Base-by-base conservation (phyloP, 1,139 yeast species). In the Suhomyces bribrorum region DNA sequence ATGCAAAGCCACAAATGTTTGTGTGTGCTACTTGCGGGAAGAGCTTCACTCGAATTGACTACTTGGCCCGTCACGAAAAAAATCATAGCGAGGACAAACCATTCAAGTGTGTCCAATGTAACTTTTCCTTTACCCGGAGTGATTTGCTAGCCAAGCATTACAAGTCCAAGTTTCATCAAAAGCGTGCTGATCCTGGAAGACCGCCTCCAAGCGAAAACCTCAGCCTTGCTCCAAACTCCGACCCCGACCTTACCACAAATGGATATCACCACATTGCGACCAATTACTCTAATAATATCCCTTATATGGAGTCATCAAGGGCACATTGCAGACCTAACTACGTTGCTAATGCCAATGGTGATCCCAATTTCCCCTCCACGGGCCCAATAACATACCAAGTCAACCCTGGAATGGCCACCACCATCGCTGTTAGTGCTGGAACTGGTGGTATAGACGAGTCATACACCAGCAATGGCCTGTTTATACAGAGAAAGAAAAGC, bases 1-100 rank as follows among this genome's bases (percentile, higher is more conserved):
- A 17, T 9, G 14, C 29, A 8, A 14, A 14, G 11, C 8, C 29
- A 14, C 29, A 13, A 8, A 7, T 28, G 9, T 28, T 16, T 28
- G 31, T 28, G 3, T 28, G 31, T 28, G 23, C 31, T 5, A 28
- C 31, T 6, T 28, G 31, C 23, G 14, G 20, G n/a, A 28, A 28
- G 31, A 28, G 23, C 11, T 28, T 28, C 16, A 28, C 31, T 11
- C 20, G 31, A n/a, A 16, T 28, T 6, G 31, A 28, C 23, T 28
- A 28, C 14, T 17, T 28, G 14, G 14, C 31, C 12, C 31, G 31
- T 4, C 31, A 28, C n/a, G 31, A 28, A n/a, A 28, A 28, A 14
- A 28, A 28, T 14, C 31, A 28, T 11, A 28, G 8, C 14, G 14
- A 28, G 12, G 31, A 28, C 14, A 28, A 28, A 12, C 31, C 31